phyloP scores from a whole-genome alignment of 192 early-diverging fungal genomes.

The Rhizophagus clarus region DNA sequence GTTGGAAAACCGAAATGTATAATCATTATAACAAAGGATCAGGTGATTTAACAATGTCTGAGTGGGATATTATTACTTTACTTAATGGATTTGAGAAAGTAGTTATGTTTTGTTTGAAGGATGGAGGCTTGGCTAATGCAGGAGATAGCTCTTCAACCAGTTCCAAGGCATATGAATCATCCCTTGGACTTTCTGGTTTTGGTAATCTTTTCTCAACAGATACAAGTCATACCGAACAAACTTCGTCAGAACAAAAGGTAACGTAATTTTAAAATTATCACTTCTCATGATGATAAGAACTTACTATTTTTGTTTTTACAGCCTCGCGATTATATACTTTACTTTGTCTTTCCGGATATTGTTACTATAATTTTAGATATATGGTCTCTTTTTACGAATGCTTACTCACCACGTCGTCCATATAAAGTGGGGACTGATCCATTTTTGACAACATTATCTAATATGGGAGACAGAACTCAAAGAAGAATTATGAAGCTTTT shows the following conservation, averaged over 20 bases:
- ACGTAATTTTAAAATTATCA: background rate
- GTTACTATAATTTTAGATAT: constrained; percentile 53
- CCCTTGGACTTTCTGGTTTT: background rate
- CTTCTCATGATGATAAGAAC: background rate
- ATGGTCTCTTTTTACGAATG: constrained; percentile 44
- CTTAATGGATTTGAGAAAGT: constrained; percentile 61
- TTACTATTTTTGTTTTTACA: constrained; percentile 23
- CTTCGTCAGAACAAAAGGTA: constrained; percentile 34
- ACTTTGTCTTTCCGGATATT: constrained; percentile 48
- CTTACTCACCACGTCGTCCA: constrained; percentile 14
- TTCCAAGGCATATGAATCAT: background rate
- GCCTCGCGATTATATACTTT: constrained; percentile 53
- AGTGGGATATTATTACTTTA: constrained; percentile 54
- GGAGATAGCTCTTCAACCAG: background rate
- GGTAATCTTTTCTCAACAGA: constrained; percentile 14
- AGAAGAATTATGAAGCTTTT: constrained; percentile 54
- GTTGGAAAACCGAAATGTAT: constrained; percentile 28
- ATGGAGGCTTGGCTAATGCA: constrained; percentile 46
- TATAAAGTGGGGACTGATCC: constrained; percentile 6
- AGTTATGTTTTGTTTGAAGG: constrained; percentile 53
- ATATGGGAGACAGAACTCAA: constrained; percentile 45
- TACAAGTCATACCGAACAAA: constrained; percentile 20
- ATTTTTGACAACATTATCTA: constrained; percentile 42
- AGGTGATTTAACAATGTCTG: constrained; percentile 30
- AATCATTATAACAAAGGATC: background rate